These are phyloP conservation scores for Colletotrichum orchidophilum DNA, from an alignment of 2,329 filamentous ascomycete species.

Conservation along the genomic window DNA sequence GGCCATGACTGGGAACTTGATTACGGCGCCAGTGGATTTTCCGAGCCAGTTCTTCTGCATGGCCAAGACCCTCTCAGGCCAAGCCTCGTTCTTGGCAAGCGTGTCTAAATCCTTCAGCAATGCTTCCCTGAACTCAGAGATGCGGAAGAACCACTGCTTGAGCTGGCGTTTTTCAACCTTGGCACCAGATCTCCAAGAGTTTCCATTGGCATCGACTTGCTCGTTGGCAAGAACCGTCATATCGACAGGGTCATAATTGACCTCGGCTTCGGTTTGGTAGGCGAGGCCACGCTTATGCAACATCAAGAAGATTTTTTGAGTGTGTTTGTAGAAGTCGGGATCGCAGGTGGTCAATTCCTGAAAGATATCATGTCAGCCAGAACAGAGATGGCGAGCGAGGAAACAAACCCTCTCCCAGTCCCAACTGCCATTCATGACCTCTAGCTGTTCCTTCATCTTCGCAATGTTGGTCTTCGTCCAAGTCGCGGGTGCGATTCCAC, in stretches of 20 bases:
- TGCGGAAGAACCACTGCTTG: constrained; percentile 91
- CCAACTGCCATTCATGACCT: constrained; percentile 82
- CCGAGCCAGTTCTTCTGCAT: constrained; percentile 94
- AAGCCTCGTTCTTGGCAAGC: constrained; percentile 70
- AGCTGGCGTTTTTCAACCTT: constrained; percentile 82
- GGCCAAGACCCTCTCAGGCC: constrained; percentile 83
- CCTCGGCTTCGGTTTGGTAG: constrained; percentile 83
- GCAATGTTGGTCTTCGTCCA: constrained; percentile 87
- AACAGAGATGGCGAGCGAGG: constrained; percentile 8
- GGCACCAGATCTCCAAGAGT: constrained; percentile 87
- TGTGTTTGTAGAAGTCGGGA: constrained; percentile 88
- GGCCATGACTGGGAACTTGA: constrained; percentile 73
- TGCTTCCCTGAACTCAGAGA: constrained; percentile 79
- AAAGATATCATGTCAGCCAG: constrained; percentile 20
- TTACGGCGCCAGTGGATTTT: constrained; percentile 75
- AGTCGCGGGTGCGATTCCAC: constrained; percentile 77
- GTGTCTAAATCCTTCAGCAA: constrained; percentile 76
- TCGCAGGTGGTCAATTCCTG: constrained; percentile 88
- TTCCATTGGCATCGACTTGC: constrained; percentile 87
- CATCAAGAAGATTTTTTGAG: constrained; percentile 84
- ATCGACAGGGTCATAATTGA: constrained; percentile 92
- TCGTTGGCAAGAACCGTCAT: constrained; percentile 92
- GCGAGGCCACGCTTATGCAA: constrained; percentile 79
- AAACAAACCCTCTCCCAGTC: constrained; percentile 80
- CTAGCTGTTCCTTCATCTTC: constrained; percentile 85